A percentile compares a stretch with the other conserved stretches of the same genome.
Evolutionary conservation across 257 asterid species (phyloP).

Genomic region (Knoxia roxburghii): DNA sequence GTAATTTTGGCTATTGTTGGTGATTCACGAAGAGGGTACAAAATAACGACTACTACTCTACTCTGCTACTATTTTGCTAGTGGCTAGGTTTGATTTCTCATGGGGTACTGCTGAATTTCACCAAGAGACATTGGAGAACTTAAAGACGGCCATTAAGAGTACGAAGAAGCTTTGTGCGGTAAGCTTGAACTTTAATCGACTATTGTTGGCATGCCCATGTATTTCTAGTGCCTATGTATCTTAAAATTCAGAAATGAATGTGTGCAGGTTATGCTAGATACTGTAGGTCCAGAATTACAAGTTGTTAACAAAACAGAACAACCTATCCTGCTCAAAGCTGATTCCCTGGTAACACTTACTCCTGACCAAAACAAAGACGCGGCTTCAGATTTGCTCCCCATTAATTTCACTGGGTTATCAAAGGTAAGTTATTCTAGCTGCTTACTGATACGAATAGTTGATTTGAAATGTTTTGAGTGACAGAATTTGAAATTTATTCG

Average conservation of each 20-base stretch:
- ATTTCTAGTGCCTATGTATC: not conserved
- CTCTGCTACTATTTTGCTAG: constrained; percentile 24
- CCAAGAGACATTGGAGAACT: constrained; percentile 70
- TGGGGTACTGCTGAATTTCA: constrained; percentile 76
- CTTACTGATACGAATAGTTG: not conserved
- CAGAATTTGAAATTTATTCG: not conserved
- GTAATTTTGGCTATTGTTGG: not conserved
- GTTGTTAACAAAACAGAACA: constrained; percentile 51
- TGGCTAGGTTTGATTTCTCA: constrained; percentile 88
- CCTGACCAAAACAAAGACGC: constrained; percentile 62
- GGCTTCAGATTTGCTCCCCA: constrained; percentile 55
- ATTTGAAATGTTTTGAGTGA: not conserved
- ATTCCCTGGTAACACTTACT: constrained; percentile 44
- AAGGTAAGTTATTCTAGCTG: constrained; percentile 32
- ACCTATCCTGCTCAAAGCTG: constrained; percentile 50
- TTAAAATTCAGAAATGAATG: not conserved
- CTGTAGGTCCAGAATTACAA: constrained; percentile 71
- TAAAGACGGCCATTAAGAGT: constrained; percentile 55
- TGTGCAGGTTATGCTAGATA: constrained; percentile 70
- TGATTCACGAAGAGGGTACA: not conserved
- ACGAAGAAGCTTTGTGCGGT: constrained; percentile 77
- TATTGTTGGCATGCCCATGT: not conserved
- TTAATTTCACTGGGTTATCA: constrained; percentile 52
- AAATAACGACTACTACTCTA: constrained; percentile 11
- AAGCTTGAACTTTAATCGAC: constrained; percentile 22